phyloP scores from a whole-genome alignment of 495 filamentous ascomycete genomes.

The Beverwykella pulmonaria region DNA sequence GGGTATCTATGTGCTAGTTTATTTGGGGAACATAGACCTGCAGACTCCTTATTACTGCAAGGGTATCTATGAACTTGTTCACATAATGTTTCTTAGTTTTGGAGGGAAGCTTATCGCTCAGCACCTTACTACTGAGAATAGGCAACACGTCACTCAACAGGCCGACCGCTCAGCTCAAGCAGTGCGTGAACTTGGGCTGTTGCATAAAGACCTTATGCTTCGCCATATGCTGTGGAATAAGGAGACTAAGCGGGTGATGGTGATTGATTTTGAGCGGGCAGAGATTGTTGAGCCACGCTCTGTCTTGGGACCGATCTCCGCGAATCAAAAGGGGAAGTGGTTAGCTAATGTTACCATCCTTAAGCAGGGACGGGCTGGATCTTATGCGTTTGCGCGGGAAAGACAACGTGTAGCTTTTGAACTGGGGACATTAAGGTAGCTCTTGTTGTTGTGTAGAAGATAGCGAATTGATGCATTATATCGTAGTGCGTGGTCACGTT shows the following conservation, averaged over 20 bases:
- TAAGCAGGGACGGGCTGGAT: slow-evolving; percentile 12
- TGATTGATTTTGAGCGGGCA: slow-evolving; percentile 43
- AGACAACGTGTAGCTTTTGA: no score
- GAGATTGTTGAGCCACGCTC: slow-evolving; percentile 25
- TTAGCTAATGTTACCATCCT: background rate
- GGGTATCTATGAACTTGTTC: slow-evolving; percentile 42
- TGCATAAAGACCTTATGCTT: slow-evolving; percentile 34
- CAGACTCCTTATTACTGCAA: slow-evolving; percentile 45
- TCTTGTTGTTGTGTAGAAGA: no score
- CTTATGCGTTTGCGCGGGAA: slow-evolving; percentile 16
- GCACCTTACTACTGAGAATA: slow-evolving; percentile 23
- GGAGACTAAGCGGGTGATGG: slow-evolving; percentile 26
- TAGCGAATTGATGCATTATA: no score
- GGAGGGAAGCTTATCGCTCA: slow-evolving; percentile 38
- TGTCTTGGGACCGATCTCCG: slow-evolving; percentile 25
- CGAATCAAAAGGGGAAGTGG: slow-evolving; percentile 29
- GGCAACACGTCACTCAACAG: background rate
- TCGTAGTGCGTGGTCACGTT: no score
- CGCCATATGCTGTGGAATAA: slow-evolving; percentile 41
- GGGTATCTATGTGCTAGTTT: slow-evolving; percentile 45
- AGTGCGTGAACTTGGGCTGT: slow-evolving; percentile 29
- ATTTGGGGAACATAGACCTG: slow-evolving; percentile 46
- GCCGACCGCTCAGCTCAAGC: slow-evolving; percentile 24
- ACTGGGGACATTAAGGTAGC: no score
- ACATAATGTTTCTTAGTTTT: slow-evolving; percentile 47